Percentiles rank a stretch among this genome's conserved stretches.
Conservation (phyloP, 2,329 filamentous ascomycete species). For the Domatiomyces catenatus region DNA sequence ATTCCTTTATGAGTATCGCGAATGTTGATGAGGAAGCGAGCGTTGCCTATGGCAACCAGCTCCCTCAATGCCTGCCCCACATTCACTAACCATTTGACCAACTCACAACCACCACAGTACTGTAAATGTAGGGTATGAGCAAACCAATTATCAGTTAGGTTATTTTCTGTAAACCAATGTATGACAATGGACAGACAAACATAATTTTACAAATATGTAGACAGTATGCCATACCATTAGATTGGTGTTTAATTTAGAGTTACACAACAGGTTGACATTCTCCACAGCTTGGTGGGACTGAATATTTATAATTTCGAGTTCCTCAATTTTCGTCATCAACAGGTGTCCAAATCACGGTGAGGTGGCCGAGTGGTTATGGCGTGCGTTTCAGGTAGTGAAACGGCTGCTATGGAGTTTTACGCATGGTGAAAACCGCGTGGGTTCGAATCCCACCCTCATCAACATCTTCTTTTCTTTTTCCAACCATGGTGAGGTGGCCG, state of each 20-base stretch:
- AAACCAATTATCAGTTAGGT: too few species aligned
- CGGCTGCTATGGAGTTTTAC: background rate
- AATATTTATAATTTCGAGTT: background rate
- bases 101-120: too few species aligned
- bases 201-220: too few species aligned
- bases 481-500: background rate
- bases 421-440: slow-evolving; percentile 3
- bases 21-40: background rate
- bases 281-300: background rate
- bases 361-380: slow-evolving; percentile 4
- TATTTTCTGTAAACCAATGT: too few species aligned
- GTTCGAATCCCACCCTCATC: slow-evolving; percentile 5
- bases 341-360: background rate
- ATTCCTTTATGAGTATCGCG: background rate
- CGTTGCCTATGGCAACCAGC: background rate
- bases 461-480: slow-evolving; percentile 2
- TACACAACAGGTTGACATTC: too few species aligned
- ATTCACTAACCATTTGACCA: background rate
- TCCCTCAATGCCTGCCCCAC: background rate
- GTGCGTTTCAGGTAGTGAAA: slow-evolving; percentile 1
- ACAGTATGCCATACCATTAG: too few species aligned
- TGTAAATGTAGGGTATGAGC: too few species aligned
- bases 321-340: background rate
- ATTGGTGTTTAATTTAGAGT: too few species aligned
- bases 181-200: too few species aligned